phyloP scores from a whole-genome alignment of 1,139 yeast species.

The Yamadazyma atmosphaerica region DNA sequence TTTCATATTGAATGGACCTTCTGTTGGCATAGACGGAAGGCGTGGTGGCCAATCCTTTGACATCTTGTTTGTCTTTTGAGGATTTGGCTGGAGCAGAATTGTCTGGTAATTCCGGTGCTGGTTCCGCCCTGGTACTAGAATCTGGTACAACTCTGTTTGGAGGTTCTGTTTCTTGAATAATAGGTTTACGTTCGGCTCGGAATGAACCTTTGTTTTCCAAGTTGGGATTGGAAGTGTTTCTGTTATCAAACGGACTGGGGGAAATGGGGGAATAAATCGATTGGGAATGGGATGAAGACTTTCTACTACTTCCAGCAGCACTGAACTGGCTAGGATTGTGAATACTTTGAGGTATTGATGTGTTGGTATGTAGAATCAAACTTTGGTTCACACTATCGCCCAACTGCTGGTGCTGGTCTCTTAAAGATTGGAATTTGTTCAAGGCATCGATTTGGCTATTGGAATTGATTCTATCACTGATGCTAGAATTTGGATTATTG shows the following conservation, averaged over 20 bases:
- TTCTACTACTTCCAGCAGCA: conserved; percentile 18
- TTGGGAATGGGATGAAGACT: conserved; percentile 31
- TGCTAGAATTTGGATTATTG: conserved; percentile 8
- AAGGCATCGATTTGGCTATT: conserved; percentile 26
- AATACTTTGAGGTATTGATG: conserved; percentile 7
- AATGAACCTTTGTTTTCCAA: too few species aligned
- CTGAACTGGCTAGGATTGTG: conserved; percentile 11
- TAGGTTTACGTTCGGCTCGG: conserved; percentile 16
- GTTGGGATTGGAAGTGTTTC: conserved; percentile 18
- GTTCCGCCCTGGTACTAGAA: too few species aligned
- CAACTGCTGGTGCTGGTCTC: conserved; percentile 44
- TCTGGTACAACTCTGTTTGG: too few species aligned
- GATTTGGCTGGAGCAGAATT: too few species aligned
- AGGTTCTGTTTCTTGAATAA: too few species aligned
- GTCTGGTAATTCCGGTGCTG: too few species aligned
- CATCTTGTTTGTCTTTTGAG: too few species aligned
- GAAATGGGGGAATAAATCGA: conserved; percentile 27
- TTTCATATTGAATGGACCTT: conserved; percentile 41
- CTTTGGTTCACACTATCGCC: conserved; percentile 55
- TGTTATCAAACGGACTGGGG: conserved; percentile 36
- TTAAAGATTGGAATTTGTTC: conserved; percentile 38
- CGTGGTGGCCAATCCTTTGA: conserved; percentile 38
- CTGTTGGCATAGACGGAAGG: conserved; percentile 33
- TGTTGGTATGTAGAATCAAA: conserved; percentile 28
- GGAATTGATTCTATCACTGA: conserved; percentile 5